A percentile compares a stretch with the other conserved stretches of the same genome.
phyloP scores from a whole-genome alignment of 495 filamentous ascomycete genomes.

The Xylaria telfairii region DNA sequence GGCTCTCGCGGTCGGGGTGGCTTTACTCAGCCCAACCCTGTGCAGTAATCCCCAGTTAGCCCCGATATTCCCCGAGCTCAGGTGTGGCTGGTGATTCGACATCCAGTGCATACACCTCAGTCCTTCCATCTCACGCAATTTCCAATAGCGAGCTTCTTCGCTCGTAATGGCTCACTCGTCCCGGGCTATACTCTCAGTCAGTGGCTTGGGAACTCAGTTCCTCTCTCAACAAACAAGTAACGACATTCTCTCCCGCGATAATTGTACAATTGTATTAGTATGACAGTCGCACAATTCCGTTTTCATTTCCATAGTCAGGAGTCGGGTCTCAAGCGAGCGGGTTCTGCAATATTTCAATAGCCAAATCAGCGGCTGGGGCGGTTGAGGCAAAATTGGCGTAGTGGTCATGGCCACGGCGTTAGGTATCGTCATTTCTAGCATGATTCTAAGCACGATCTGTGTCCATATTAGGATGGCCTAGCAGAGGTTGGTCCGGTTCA shows the following conservation, averaged over 20 bases:
- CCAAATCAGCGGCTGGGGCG: slow-evolving; percentile 30
- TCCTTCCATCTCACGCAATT: not conserved
- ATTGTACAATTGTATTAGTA: slow-evolving; percentile 34
- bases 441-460: slow-evolving; percentile 35
- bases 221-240: not conserved
- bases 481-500: not conserved
- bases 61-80: not conserved
- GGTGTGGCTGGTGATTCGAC: not conserved
- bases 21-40: slow-evolving; percentile 26
- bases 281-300: slow-evolving; percentile 32
- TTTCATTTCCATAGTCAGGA: slow-evolving; percentile 35
- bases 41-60: not conserved
- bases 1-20: slow-evolving; percentile 50
- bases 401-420: slow-evolving; percentile 32
- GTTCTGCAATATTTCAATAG: slow-evolving; percentile 35
- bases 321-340: slow-evolving; percentile 35
- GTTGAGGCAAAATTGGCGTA: slow-evolving; percentile 41
- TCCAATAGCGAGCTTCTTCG: not conserved
- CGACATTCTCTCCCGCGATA: slow-evolving; percentile 17
- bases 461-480: slow-evolving; percentile 6
- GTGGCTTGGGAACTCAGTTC: not conserved
- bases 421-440: slow-evolving; percentile 31
- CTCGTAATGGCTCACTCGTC: not conserved
- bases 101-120: not conserved
- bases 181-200: not conserved